Evolutionary conservation across 2,329 filamentous ascomycete genomes (phyloP).

Genomic region (Graphilbum sp.): DNA sequence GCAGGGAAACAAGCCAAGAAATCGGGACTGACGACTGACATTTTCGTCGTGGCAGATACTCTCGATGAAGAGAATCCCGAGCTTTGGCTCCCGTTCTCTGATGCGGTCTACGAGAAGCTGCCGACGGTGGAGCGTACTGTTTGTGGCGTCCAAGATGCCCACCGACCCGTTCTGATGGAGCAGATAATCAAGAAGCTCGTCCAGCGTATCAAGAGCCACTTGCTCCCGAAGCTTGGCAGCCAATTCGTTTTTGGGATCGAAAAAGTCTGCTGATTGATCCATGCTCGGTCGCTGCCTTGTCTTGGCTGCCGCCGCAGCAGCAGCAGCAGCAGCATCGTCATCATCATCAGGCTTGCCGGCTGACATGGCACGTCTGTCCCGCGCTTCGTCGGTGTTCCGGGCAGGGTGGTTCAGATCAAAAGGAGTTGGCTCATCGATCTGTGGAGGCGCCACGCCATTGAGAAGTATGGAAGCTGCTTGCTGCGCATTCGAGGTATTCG

Average conservation of each 20-base stretch:
- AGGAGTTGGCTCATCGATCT: constrained; percentile 21
- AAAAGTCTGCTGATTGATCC: constrained; percentile 86
- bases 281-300: constrained; percentile 28
- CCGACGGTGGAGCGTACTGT: constrained; percentile 78
- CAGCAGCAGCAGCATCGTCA: not conserved
- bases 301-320: no score
- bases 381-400: not conserved
- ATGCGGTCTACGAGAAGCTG: constrained; percentile 73
- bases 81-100: constrained; percentile 63
- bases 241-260: constrained; percentile 73
- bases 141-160: constrained; percentile 92
- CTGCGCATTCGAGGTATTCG: constrained; percentile 18
- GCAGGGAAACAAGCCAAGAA: no score
- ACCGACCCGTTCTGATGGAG: constrained; percentile 69
- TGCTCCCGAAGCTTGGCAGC: constrained; percentile 77
- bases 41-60: constrained; percentile 77
- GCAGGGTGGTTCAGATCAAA: constrained; percentile 19
- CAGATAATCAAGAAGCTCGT: constrained; percentile 84
- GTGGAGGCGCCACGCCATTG: constrained; percentile 30
- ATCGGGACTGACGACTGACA: no score
- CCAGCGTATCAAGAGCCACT: constrained; percentile 78
- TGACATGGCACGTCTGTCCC: constrained; percentile 3
- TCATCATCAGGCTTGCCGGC: not conserved
- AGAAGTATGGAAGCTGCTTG: constrained; percentile 41
- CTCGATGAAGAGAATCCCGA: constrained; percentile 90